These are phyloP conservation scores for Trichoderma pleuroti DNA, from an alignment of 2,329 filamentous ascomycete genomes.

Conservation along the genomic window DNA sequence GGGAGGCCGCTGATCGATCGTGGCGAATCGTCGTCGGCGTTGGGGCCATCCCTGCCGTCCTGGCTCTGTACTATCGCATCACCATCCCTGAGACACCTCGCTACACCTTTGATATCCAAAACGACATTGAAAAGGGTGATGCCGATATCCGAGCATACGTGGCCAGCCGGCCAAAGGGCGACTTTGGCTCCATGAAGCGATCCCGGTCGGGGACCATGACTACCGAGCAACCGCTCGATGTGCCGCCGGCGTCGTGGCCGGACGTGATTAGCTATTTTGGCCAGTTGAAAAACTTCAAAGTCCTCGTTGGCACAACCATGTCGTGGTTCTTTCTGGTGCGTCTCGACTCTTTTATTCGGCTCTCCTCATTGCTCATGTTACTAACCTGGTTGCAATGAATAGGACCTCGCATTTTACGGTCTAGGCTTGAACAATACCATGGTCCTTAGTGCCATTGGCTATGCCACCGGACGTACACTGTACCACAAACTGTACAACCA, in stretches of 20 bases:
- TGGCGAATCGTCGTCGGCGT: constrained; percentile 81
- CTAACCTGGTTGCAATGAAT: constrained; percentile 18
- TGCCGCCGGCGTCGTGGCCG: constrained; percentile 65
- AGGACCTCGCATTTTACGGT: constrained; percentile 67
- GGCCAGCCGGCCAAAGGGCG: constrained; percentile 45
- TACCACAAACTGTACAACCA: constrained; percentile 69
- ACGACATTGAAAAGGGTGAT: constrained; percentile 71
- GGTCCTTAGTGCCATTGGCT: constrained; percentile 70
- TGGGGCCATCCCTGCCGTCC: constrained; percentile 71
- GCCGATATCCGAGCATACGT: constrained; percentile 65
- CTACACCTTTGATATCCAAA: constrained; percentile 77
- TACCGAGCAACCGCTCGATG: constrained; percentile 49
- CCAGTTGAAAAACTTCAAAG: constrained; percentile 65
- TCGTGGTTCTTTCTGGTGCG: constrained; percentile 74
- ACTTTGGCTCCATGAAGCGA: constrained; percentile 46
- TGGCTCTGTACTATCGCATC: constrained; percentile 80
- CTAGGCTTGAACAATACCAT: constrained; percentile 73
- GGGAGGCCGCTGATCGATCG: constrained; percentile 69
- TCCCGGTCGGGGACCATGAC: constrained; percentile 46
- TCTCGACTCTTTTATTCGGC: not conserved
- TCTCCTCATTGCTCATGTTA: not conserved
- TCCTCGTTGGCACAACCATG: constrained; percentile 70
- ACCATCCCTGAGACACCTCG: constrained; percentile 82
- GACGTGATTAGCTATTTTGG: constrained; percentile 67
- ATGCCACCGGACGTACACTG: constrained; percentile 58